phyloP scores from a whole-genome alignment of 2,329 filamentous ascomycete species.

The Nothophoma quercina region DNA sequence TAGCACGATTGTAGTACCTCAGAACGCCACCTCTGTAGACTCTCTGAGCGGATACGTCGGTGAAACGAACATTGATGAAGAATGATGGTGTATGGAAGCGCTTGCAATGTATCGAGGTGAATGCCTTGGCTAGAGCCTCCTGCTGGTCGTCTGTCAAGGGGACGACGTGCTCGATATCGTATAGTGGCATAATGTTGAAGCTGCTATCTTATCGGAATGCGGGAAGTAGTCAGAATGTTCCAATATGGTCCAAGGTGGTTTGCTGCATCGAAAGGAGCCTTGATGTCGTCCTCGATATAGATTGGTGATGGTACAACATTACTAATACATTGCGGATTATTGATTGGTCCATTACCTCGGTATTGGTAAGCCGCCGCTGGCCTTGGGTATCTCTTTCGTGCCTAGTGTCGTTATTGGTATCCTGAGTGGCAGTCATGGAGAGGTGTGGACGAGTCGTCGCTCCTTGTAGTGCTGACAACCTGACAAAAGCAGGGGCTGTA shows the following conservation, averaged over 20 bases:
- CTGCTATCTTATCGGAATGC: no score
- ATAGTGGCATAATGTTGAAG: background rate
- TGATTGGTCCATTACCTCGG: background rate
- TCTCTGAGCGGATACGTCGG: background rate
- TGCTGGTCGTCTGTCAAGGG: conserved; percentile 2
- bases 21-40: conserved; percentile 7
- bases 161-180: conserved; percentile 9
- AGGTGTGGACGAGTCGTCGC: no score
- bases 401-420: background rate
- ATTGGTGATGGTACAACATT: background rate
- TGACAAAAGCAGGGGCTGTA: background rate
- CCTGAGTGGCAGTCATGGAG: background rate
- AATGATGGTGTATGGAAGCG: conserved; percentile 8
- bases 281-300: background rate
- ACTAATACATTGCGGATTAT: background rate
- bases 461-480: background rate
- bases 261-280: background rate
- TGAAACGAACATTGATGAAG: conserved; percentile 11
- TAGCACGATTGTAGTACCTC: conserved; percentile 1
- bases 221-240: background rate
- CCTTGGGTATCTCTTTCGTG: background rate
- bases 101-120: background rate
- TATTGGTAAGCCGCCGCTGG: background rate
- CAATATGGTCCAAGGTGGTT: background rate
- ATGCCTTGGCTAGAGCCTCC: conserved; percentile 4